Evolutionary conservation across 139 green algal genomes (phyloP), one percentile per base, ranked within the genome.

Genomic region (Coelastrella sp.): DNA sequence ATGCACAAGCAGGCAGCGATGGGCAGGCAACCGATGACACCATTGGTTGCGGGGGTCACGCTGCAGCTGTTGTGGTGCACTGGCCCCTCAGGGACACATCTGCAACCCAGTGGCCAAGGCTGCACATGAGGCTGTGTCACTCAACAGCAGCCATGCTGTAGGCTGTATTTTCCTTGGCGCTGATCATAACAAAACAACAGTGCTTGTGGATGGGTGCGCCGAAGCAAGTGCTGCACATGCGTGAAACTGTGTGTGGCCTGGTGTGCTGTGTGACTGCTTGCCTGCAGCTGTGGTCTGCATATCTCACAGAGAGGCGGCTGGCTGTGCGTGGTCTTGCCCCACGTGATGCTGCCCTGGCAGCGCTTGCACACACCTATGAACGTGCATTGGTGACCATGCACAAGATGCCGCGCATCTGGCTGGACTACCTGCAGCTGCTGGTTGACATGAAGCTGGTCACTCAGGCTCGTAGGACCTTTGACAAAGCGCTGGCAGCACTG

Each of bases 341-440:
- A n/a, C 87, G 94, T 22, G 88, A 99, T 90, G 92, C 93, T 0
- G 75, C 91, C 6, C 85, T 95, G 27, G 93, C 94, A 63, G 90
- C 96, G 10, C 91, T 99, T 70, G 98, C 96, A 92, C 97, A 99
- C 94, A 97, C 95, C 0, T 99, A 96, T 79, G 98, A 99, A 94
- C 96, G 98, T 6, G 96, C 98, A 0, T 92, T 99, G 20, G 97
- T 99, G 11, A 97, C 96, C 0, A 99, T 99, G 97, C 98, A 99
- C 96, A 99, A 99, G 90, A 98, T 98, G 96, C 98, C 98, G 3
- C 94, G 96, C 74, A 95, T 99, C 66, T 99, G 97, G 97, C 49
- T 97, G 15, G 92, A 98, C 7, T 99, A 99, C 94, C 94, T 99
- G 74, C 91, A 97, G 89, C 93, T 97, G 80, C 91, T 99, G 61